phyloP scores from a whole-genome alignment of 257 asterid genomes.

The Solanum rostratum region DNA sequence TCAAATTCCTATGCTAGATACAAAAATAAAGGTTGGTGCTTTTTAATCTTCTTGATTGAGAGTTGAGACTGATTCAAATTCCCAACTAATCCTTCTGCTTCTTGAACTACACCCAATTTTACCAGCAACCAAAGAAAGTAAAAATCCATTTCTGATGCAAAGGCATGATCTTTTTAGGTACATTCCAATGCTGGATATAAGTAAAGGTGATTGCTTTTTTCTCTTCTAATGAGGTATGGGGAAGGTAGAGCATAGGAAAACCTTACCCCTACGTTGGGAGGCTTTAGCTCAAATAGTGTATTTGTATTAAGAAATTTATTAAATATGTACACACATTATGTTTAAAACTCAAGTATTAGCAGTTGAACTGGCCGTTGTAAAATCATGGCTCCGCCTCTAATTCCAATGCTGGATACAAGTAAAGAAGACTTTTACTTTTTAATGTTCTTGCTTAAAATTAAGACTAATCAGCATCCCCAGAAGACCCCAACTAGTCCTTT shows the following conservation, averaged over 20 bases:
- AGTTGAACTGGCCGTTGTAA: not conserved
- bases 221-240: too few species aligned
- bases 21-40: not conserved
- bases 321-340: not conserved
- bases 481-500: not conserved
- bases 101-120: not conserved
- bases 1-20: not conserved
- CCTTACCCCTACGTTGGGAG: not conserved
- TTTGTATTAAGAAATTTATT: not conserved
- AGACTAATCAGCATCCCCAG: not conserved
- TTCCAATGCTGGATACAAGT: not conserved
- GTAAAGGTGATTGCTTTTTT: not conserved
- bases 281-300: not conserved
- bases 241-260: too few species aligned
- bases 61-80: not conserved
- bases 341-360: not conserved
- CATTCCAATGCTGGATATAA: not conserved
- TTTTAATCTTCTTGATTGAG: not conserved
- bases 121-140: not conserved
- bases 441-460: not conserved
- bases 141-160: not conserved
- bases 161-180: not conserved
- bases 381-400: not conserved
- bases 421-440: not conserved
- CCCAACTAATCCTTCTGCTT: not conserved